Percentiles rank a stretch among this genome's conserved stretches.
Conservation (phyloP, 1,139 yeast species). For the Scheffersomyces titani region DNA sequence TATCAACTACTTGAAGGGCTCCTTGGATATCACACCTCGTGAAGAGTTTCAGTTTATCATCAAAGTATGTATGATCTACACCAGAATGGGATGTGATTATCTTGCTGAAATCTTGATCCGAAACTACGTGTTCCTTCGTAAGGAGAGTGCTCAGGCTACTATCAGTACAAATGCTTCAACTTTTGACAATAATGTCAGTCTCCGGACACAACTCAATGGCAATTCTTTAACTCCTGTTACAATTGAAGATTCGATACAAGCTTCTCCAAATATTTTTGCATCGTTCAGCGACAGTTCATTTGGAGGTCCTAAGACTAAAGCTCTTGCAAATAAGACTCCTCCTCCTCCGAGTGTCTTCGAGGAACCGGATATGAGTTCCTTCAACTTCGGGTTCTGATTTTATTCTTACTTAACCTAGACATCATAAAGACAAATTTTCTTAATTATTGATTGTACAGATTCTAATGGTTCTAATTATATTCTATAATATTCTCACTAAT, state of each 20-base stretch:
- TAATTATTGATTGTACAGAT: too few relatives aligned
- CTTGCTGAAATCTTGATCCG: conserved; percentile 62
- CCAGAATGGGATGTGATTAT: conserved; percentile 90
- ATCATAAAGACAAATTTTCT: too few relatives aligned
- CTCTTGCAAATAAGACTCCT: conserved; percentile 23
- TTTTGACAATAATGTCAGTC: conserved; percentile 15
- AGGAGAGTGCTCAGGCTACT: neutral
- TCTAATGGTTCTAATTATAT: neutral
- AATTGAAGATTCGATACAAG: neutral
- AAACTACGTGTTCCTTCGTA: conserved; percentile 61
- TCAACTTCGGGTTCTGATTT: conserved; percentile 55
- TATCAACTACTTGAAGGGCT: conserved; percentile 49
- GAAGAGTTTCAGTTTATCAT: conserved; percentile 64
- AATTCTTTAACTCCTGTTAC: neutral
- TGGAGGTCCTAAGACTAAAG: neutral
- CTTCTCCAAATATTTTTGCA: neutral
- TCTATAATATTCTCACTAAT: too few relatives aligned
- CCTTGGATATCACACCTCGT: conserved; percentile 42
- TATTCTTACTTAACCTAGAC: neutral
- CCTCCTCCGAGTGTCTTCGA: conserved; percentile 58
- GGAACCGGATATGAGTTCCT: conserved; percentile 83
- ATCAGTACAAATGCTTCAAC: conserved; percentile 7
- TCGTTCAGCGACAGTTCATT: neutral
- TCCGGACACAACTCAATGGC: conserved; percentile 11
- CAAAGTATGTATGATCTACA: conserved; percentile 66